These are phyloP conservation scores for Limonium bicolor DNA, from an alignment of 148 eudicot species.

Conservation along the genomic window DNA sequence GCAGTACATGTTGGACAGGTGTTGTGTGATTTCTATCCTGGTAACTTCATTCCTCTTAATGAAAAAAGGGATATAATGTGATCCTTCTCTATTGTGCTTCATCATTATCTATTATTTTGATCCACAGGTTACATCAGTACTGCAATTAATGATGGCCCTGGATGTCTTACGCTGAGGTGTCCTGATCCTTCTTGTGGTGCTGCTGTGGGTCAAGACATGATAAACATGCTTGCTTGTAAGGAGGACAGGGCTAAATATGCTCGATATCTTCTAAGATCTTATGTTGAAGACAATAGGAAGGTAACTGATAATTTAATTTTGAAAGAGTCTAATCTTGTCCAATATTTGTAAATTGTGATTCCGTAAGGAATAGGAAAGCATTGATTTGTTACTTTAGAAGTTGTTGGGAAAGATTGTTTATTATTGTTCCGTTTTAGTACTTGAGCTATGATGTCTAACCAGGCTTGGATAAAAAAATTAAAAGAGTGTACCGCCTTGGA, in stretches of 20 bases:
- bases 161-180: conserved; percentile 52
- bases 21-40: neutral
- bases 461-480: too few relatives aligned
- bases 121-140: conserved; percentile 37
- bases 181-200: conserved; percentile 49
- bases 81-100: neutral
- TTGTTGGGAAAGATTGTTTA: too few relatives aligned
- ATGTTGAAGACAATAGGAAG: conserved; percentile 32
- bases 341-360: too few relatives aligned
- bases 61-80: too few relatives aligned
- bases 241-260: conserved; percentile 33
- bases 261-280: conserved; percentile 35
- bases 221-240: conserved; percentile 19
- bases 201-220: conserved; percentile 46
- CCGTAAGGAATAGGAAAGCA: too few relatives aligned
- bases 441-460: too few relatives aligned
- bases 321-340: neutral
- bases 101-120: neutral
- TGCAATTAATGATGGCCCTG: conserved; percentile 45
- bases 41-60: conserved; percentile 11
- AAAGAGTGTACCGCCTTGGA: too few relatives aligned
- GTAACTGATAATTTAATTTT: conserved; percentile 11
- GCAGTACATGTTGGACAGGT: conserved; percentile 75
- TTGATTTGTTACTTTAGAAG: too few relatives aligned
- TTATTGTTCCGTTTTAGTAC: too few relatives aligned